These are phyloP conservation scores for Mycotypha africana DNA, from an alignment of 371 early-diverging fungal genomes.

Conservation along the genomic window DNA sequence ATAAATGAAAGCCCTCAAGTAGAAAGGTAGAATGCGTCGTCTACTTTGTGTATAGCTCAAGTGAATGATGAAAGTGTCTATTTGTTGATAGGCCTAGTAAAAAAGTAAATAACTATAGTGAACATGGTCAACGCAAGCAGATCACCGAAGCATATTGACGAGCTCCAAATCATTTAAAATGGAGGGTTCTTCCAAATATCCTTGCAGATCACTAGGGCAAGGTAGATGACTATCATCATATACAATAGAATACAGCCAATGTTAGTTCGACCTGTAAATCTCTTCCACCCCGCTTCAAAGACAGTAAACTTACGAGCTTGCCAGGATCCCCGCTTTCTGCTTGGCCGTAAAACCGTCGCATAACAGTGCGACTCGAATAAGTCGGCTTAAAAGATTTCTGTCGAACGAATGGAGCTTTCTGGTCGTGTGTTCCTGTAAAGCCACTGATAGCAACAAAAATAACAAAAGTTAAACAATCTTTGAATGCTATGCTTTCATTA, in stretches of 20 bases:
- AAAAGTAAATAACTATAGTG: too few relatives aligned
- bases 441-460: not conserved
- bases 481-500: too few relatives aligned
- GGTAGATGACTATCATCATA: not conserved
- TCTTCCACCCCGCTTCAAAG: not conserved
- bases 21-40: too few relatives aligned
- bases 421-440: not conserved
- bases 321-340: slow-evolving; percentile 9
- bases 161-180: not conserved
- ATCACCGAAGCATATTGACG: not conserved
- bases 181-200: not conserved
- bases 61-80: too few relatives aligned
- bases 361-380: slow-evolving; percentile 10
- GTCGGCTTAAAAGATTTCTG: not conserved
- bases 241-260: too few relatives aligned
- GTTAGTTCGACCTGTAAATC: not conserved
- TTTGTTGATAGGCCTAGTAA: too few relatives aligned
- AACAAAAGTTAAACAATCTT: not conserved
- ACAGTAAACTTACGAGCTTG: slow-evolving; percentile 10
- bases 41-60: too few relatives aligned
- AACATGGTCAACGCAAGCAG: too few relatives aligned
- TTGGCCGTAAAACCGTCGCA: slow-evolving; percentile 15
- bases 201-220: slow-evolving; percentile 2
- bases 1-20: too few relatives aligned
- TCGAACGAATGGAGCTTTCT: slow-evolving; percentile 7